Base-by-base conservation (phyloP, 208 protist species). In the Wallacemonas collosoma region DNA sequence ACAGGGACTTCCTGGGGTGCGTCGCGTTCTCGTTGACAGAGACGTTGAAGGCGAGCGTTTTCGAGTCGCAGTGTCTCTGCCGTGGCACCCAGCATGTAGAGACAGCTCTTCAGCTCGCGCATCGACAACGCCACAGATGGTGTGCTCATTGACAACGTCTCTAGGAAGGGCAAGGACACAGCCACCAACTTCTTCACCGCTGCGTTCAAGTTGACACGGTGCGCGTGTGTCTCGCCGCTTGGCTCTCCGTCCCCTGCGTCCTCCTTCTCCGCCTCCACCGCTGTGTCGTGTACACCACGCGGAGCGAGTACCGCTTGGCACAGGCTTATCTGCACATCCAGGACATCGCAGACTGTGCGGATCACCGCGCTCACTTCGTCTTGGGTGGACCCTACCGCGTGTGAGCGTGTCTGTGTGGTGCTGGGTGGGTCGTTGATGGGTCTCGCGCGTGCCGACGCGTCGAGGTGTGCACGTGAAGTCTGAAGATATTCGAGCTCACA, bases 401-500 rank as follows among this genome's bases (percentile, higher is more conserved):
- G 38, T 63, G 48, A 14, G 60, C 47, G 45, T 50, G 45, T 50
- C 45, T 50, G 45, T 50, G 6, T 12, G 45, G 45, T 50, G 45
- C 8, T 50, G 45, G 45, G 45, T 50, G 45, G 7, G 56, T 44
- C 7, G 36, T 62, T 38, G 26, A 26, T 0, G 26, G 26, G 5
- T 38, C 62, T 14, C 39, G 64, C 48, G 64, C 45, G 3, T 17
- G n/a, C 9, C n/a, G 17, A 9, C 9, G 35, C 51, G 5, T 45
- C 15, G 15, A 77, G 77, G 15, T 82, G 75, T 4, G 64, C 69
- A 12, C 74, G 64, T 54, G 66, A 56, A 2, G 72, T 69, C 15
- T 68, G 55, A 15, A 74, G 72, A 51, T 87, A 71, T 11, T 63
- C 58, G 9, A 81, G 44, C 68, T 87, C 82, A 51, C 65, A 67